Base-by-base conservation (phyloP, 345 rosid species). In the Moringa oleifera region DNA sequence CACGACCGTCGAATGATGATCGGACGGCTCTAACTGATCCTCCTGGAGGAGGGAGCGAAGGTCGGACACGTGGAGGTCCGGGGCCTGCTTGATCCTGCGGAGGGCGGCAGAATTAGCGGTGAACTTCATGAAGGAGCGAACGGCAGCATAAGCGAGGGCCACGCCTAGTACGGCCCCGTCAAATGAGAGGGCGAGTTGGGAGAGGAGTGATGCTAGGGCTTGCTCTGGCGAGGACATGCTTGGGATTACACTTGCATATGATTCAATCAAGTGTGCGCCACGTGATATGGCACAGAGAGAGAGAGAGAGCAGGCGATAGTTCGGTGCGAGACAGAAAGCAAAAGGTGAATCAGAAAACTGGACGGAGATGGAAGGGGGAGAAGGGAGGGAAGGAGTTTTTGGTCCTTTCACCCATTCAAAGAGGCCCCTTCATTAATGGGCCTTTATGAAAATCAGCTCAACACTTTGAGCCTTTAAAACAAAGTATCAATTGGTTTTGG, bases 91-190 rank as follows among this genome's bases (percentile, higher is more conserved):
- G 63, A 94, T 76, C 53, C 73, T 79, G 9, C 73, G 70, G 53
- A 90, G 80, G 57, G 96, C 84, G 23, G 84, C 71, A 68, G 89
- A 75, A 64, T 60, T 68, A 18, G 82, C 74, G 1, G 74, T 71
- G 70, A 68, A 76, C 50, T 76, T 76, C 59, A 79, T 23, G 53
- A 78, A 58, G 20, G 95, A 75, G 20, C 96, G 86, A 10, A 82
- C 76, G 53, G 97, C 89, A 52, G 77, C 71, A 64, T 75, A 80
- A 0, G 97, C 93, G 0, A 94, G 77, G 67, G 87, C 81, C 0
- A 73, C 75, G 8, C 99, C 97, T 54, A 94, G 75, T 50, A 88
- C 65, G 20, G 96, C 99, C 37, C 99, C 97, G 75, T 93, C 98
- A 64, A 81, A 83, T 53, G 98, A 93, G 28, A 90, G 65, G 28